Conservation (phyloP, 768 basidiomycete species). For the Leccinum pellstonianum region DNA sequence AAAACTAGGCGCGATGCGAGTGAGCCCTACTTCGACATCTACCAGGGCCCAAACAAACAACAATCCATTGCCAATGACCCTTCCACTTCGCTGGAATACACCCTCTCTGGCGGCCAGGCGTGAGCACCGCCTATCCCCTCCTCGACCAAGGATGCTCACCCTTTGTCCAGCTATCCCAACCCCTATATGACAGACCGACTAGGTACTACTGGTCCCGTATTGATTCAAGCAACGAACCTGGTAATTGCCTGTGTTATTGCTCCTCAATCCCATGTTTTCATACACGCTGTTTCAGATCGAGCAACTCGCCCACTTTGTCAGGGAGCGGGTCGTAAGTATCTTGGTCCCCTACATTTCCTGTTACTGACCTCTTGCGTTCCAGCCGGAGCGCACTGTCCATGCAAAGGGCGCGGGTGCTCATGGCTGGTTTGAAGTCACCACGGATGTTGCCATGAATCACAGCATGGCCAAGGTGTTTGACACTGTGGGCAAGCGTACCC, state of each 20-base stretch:
- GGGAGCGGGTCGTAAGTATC: slow-evolving; percentile 18
- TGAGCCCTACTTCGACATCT: slow-evolving; percentile 15
- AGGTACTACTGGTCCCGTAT: slow-evolving; percentile 14
- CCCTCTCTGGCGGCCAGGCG: slow-evolving; percentile 17
- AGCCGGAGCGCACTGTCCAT: slow-evolving; percentile 20
- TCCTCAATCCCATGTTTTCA: neutral
- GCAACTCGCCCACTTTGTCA: slow-evolving; percentile 17
- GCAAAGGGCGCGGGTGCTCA: slow-evolving; percentile 20
- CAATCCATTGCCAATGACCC: slow-evolving; percentile 12
- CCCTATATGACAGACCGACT: slow-evolving; percentile 17
- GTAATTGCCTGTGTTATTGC: neutral
- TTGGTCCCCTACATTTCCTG: no score
- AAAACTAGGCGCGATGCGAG: slow-evolving; percentile 9
- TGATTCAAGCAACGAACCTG: slow-evolving; percentile 15
- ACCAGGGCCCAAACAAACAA: slow-evolving; percentile 13
- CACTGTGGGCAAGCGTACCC: slow-evolving; percentile 18
- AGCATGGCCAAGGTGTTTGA: slow-evolving; percentile 18
- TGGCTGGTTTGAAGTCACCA: slow-evolving; percentile 20
- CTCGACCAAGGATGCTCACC: neutral
- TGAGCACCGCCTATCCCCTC: neutral
- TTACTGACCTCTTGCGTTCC: neutral
- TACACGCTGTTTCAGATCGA: slow-evolving; percentile 11
- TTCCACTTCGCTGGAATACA: slow-evolving; percentile 15
- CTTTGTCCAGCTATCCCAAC: slow-evolving; percentile 12
- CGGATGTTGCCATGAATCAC: slow-evolving; percentile 14